Percentiles rank a stretch among this genome's conserved stretches.
These are phyloP conservation scores for Grifola frondosa DNA, from an alignment of 1,284 basidiomycete genomes.

Conservation along the genomic window DNA sequence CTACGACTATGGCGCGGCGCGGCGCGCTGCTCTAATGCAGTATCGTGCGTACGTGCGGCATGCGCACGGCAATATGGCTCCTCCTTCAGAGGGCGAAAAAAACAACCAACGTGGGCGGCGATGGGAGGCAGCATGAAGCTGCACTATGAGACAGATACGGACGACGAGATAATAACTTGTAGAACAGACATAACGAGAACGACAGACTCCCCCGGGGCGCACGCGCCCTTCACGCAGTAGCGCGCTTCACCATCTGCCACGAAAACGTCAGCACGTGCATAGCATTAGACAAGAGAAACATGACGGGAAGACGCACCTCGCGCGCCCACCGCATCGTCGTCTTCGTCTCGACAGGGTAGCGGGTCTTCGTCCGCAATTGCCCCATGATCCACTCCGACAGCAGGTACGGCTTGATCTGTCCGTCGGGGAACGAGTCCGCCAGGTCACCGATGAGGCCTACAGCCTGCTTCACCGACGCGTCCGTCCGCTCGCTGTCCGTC, in stretches of 20 bases:
- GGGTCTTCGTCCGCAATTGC: constrained; percentile 72
- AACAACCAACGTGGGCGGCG: too few relatives aligned
- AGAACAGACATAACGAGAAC: constrained; percentile 3
- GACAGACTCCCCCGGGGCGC: neutral
- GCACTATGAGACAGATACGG: too few relatives aligned
- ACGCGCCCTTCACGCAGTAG: constrained; percentile 22
- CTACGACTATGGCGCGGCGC: constrained; percentile 13
- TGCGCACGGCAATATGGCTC: constrained; percentile 20
- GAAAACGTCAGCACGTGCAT: constrained; percentile 4
- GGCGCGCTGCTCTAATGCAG: constrained; percentile 22
- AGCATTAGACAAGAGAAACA: neutral
- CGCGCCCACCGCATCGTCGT: constrained; percentile 82
- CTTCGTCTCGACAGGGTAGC: constrained; percentile 70
- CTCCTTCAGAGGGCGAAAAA: constrained; percentile 24
- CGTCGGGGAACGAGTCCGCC: constrained; percentile 81
- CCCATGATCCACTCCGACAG: constrained; percentile 80
- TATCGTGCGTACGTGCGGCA: too few relatives aligned
- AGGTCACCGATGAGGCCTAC: constrained; percentile 79
- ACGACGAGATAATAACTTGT: constrained; percentile 7
- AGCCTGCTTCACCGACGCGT: constrained; percentile 65
- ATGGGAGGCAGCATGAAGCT: constrained; percentile 7
- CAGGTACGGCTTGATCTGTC: constrained; percentile 79
- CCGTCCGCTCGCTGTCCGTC: constrained; percentile 82
- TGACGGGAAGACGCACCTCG: constrained; percentile 66
- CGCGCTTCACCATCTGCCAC: constrained; percentile 27